Conservation (phyloP, 2,329 filamentous ascomycete genomes). For the Sporothrix mexicana region DNA sequence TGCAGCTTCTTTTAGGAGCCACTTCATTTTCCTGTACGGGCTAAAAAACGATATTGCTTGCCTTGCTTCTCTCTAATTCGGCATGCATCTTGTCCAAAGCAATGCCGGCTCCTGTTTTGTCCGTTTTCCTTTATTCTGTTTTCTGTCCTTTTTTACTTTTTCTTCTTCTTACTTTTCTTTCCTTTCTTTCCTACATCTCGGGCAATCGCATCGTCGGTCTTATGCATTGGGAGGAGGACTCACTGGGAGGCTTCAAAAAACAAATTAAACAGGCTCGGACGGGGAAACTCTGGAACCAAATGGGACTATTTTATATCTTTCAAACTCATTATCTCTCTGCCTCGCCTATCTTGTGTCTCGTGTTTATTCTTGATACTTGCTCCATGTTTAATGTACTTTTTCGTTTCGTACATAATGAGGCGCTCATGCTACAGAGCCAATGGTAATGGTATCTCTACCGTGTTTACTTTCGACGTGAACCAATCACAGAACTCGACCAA, state of each 20-base stretch:
- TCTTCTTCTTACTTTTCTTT: background rate
- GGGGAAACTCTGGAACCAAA: background rate
- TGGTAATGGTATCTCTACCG: no score
- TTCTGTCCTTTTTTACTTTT: background rate
- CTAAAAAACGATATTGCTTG: background rate
- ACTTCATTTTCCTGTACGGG: constrained; percentile 4
- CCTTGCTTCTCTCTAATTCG: background rate
- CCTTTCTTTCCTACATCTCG: background rate
- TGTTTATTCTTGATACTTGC: no score
- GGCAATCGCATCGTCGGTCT: constrained; percentile 26
- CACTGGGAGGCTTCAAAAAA: background rate
- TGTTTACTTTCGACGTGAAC: no score
- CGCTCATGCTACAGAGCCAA: no score
- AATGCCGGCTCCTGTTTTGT: background rate
- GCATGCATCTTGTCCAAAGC: constrained; percentile 4
- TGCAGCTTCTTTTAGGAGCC: background rate
- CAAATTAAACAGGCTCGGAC: constrained; percentile 25
- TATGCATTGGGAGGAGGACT: constrained; percentile 23
- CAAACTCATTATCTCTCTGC: no score
- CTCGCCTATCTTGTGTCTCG: no score
- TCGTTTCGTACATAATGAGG: no score
- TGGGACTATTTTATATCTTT: background rate
- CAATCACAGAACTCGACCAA: no score
- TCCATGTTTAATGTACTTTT: no score
- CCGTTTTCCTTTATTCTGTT: background rate